Percentiles rank a stretch among this genome's conserved stretches.
phyloP scores from a whole-genome alignment of 108 stramenopile genomes.

The Fragilaria crotonensis region DNA sequence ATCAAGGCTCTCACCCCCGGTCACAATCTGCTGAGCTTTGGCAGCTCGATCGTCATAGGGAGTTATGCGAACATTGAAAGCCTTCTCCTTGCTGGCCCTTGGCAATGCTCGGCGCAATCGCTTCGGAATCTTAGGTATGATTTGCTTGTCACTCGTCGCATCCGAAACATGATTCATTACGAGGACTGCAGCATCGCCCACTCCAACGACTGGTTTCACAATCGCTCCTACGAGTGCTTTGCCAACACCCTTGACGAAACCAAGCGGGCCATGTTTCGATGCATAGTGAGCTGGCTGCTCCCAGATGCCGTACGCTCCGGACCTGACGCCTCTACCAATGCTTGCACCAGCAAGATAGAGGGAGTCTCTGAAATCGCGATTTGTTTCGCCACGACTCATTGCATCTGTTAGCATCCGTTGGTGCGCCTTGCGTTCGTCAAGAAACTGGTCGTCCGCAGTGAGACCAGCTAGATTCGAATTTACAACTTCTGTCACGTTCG shows the following conservation, averaged over 20 bases:
- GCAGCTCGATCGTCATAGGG: slow-evolving; percentile 70
- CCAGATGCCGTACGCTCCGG: slow-evolving; percentile 62
- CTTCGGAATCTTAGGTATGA: slow-evolving; percentile 48
- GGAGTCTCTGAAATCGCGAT: slow-evolving; percentile 51
- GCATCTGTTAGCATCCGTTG: slow-evolving; percentile 62
- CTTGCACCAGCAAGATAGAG: slow-evolving; percentile 57
- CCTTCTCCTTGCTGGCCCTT: slow-evolving; percentile 27
- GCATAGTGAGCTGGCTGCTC: slow-evolving; percentile 68
- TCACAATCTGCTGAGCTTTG: slow-evolving; percentile 72
- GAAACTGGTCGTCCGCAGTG: slow-evolving; percentile 73
- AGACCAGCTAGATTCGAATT: slow-evolving; percentile 63
- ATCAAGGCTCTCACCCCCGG: slow-evolving; percentile 59
- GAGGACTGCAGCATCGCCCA: slow-evolving; percentile 74
- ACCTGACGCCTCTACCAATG: slow-evolving; percentile 51
- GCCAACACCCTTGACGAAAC: slow-evolving; percentile 68
- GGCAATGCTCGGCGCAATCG: slow-evolving; percentile 62
- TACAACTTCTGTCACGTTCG: slow-evolving; percentile 68
- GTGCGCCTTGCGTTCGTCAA: slow-evolving; percentile 65
- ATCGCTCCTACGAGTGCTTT: slow-evolving; percentile 66
- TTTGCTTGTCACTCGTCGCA: slow-evolving; percentile 51
- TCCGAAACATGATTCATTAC: slow-evolving; percentile 84
- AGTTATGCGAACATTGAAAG: slow-evolving; percentile 36
- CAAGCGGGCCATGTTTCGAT: slow-evolving; percentile 63
- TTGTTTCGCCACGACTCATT: slow-evolving; percentile 34
- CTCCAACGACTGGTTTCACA: slow-evolving; percentile 73